Percentiles rank a stretch among this genome's conserved stretches.
Evolutionary conservation across 1,284 basidiomycete species (phyloP).

Genomic region (Cryptococcus amylolentus): DNA sequence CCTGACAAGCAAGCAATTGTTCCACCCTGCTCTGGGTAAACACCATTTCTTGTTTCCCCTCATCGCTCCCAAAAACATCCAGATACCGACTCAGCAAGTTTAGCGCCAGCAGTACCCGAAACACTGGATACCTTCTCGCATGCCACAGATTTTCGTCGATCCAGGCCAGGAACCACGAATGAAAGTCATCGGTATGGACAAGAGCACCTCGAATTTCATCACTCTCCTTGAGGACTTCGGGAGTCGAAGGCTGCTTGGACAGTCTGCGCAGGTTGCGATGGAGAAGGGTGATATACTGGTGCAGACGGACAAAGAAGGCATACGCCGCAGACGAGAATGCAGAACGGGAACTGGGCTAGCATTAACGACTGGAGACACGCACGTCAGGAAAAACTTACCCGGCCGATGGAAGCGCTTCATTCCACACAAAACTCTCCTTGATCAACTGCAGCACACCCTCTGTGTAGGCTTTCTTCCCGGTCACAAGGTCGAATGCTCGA

Average conservation of each 20-base stretch:
- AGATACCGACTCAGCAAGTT: conserved; percentile 28
- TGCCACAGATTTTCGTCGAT: conserved; percentile 25
- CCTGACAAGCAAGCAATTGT: conserved; percentile 41
- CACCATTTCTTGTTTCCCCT: conserved; percentile 12
- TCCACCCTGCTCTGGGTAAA: conserved; percentile 36
- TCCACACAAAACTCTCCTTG: conserved; percentile 9
- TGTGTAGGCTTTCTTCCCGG: conserved; percentile 26
- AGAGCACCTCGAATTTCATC: neutral
- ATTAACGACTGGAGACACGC: neutral
- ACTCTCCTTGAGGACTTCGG: neutral
- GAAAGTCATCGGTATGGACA: conserved; percentile 12
- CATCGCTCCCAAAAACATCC: conserved; percentile 27
- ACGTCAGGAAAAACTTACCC: conserved; percentile 22
- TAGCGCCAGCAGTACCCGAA: conserved; percentile 30
- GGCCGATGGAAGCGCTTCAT: conserved; percentile 25
- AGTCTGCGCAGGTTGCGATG: conserved; percentile 13
- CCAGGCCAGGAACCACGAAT: conserved; percentile 29
- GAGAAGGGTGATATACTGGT: conserved; percentile 19
- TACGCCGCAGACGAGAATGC: conserved; percentile 36
- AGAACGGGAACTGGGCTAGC: conserved; percentile 24
- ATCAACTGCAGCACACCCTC: conserved; percentile 21
- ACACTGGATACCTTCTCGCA: conserved; percentile 28
- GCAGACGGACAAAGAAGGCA: conserved; percentile 32
- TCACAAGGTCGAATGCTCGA: conserved; percentile 33
- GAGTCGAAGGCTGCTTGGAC: conserved; percentile 10